phyloP scores from a whole-genome alignment of 2,329 filamentous ascomycete genomes.

The Sarocladiaceae sp. region DNA sequence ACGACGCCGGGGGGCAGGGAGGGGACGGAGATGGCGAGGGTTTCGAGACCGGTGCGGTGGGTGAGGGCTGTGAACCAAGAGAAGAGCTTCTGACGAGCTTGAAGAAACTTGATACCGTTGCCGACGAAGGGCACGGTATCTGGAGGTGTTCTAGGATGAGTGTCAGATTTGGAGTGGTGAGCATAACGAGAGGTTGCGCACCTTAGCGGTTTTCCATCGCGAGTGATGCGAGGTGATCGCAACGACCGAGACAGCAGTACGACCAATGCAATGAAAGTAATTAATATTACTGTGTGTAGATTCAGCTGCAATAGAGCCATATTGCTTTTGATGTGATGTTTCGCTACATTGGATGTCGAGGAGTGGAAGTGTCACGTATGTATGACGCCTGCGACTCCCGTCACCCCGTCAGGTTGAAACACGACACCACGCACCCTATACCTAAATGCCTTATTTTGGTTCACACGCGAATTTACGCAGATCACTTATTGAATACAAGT shows the following conservation, averaged over 20 bases:
- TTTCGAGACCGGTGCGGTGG: conserved; percentile 49
- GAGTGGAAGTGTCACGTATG: too few species aligned
- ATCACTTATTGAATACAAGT: too few species aligned
- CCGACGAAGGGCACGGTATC: conserved; percentile 49
- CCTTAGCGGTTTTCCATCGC: conserved; percentile 10
- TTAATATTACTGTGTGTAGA: not conserved
- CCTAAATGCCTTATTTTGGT: too few species aligned
- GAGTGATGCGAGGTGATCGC: conserved; percentile 9
- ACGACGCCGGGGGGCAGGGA: conserved; percentile 57
- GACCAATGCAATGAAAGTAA: not conserved
- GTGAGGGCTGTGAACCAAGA: conserved; percentile 57
- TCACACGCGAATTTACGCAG: too few species aligned
- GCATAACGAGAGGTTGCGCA: not conserved
- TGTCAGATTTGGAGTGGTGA: not conserved
- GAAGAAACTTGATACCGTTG: conserved; percentile 56
- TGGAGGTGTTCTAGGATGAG: conserved; percentile 35
- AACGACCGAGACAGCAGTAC: not conserved
- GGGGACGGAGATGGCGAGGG: conserved; percentile 56
- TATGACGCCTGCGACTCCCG: too few species aligned
- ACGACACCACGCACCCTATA: too few species aligned
- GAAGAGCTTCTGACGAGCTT: conserved; percentile 53
- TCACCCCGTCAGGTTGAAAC: too few species aligned
- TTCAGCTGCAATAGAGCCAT: conserved; percentile 4
- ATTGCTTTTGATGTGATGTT: too few species aligned
- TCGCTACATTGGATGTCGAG: too few species aligned